Conservation (phyloP, 805 yeast species). For the Starmerella sp. region DNA sequence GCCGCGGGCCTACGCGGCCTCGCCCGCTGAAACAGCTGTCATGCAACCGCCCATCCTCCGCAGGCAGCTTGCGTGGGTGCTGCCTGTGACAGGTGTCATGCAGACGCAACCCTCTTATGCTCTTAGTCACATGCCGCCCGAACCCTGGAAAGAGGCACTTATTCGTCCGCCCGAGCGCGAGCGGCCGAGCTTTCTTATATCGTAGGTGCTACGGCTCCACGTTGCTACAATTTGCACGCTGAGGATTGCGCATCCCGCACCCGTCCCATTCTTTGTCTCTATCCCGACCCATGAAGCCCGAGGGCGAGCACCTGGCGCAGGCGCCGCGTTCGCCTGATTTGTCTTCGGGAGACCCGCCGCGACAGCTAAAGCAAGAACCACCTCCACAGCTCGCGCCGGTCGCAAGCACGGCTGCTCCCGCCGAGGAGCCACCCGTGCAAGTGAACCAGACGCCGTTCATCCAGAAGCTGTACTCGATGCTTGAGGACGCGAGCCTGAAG, state of each 20-base stretch:
- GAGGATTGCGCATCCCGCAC: too few relatives aligned
- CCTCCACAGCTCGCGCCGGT: background rate
- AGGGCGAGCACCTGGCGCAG: conserved; percentile 4
- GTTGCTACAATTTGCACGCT: too few relatives aligned
- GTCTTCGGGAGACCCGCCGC: background rate
- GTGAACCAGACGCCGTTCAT: conserved; percentile 56
- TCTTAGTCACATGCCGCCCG: background rate
- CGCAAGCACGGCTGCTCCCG: background rate
- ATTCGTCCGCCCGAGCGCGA: background rate
- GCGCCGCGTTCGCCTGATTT: conserved; percentile 1
- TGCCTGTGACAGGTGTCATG: conserved; percentile 5
- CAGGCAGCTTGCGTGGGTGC: background rate
- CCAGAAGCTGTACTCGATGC: conserved; percentile 80
- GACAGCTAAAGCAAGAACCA: background rate
- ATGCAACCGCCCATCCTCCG: background rate
- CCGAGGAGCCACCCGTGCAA: conserved; percentile 17
- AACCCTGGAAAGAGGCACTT: background rate
- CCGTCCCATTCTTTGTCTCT: background rate
- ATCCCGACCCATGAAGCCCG: background rate
- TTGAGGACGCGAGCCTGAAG: conserved; percentile 60
- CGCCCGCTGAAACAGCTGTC: background rate
- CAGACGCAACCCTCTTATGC: background rate
- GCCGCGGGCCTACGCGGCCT: too few relatives aligned
- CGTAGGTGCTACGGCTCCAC: background rate
- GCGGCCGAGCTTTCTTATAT: background rate